phyloP scores from a whole-genome alignment of 2,329 filamentous ascomycete species.

The Xylogone sp. region DNA sequence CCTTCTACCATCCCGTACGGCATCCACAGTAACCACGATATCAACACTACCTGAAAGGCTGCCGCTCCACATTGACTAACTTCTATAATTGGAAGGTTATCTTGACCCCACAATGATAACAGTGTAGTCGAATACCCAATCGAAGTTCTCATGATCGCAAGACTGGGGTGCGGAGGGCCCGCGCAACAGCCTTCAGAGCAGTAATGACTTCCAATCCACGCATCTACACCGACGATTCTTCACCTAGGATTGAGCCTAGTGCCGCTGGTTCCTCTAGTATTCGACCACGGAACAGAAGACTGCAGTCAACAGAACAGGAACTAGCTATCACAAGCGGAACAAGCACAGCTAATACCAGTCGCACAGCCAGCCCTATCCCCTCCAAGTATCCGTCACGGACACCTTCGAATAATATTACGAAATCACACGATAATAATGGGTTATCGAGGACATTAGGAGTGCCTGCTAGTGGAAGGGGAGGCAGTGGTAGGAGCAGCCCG shows the following conservation, averaged over 20 bases:
- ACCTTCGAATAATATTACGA: conserved; percentile 4
- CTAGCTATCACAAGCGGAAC: conserved; percentile 21
- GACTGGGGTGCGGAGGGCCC: conserved; percentile 17
- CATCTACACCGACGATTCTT: conserved; percentile 3
- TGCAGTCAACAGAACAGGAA: conserved; percentile 26
- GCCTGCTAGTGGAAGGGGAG: conserved; percentile 11
- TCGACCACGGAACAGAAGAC: conserved; percentile 24
- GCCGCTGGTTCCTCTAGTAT: conserved; percentile 14
- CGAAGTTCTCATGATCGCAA: conserved; percentile 17
- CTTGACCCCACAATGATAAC: background rate
- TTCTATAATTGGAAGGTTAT: background rate
- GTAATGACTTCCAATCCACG: conserved; percentile 7
- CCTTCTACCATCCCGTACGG: too few species aligned
- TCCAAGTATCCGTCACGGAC: conserved; percentile 31
- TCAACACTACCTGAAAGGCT: background rate
- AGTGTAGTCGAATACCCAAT: background rate
- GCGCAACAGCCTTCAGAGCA: conserved; percentile 9
- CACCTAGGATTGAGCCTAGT: conserved; percentile 4
- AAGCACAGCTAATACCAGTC: conserved; percentile 35
- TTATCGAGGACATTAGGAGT: conserved; percentile 9
- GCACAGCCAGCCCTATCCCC: conserved; percentile 47
- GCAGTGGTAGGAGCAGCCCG: conserved; percentile 6
- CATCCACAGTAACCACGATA: background rate
- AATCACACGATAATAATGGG: conserved; percentile 2
- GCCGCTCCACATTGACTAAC: background rate